Evolutionary conservation across 177 flowering plant species (phyloP), one percentile per base, ranked within the genome.

Genomic region (Vitis hybrid): DNA sequence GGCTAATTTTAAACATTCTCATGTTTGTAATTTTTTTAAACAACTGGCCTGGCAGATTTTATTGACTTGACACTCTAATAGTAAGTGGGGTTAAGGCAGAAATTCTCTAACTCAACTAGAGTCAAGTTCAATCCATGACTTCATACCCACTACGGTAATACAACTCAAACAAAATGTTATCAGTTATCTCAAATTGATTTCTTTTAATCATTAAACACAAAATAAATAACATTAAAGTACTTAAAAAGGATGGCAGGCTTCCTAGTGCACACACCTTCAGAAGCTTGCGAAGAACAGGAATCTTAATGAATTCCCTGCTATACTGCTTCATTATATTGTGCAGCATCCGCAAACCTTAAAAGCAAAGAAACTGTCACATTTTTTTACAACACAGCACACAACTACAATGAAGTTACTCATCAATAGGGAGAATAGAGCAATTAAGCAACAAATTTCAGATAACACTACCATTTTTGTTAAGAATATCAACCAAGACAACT

Each of bases 251-350:
- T 3, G 15, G 5, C 50, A 51, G 38, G 31, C 15, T 63, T 52
- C 7, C 18, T 3, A 65, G 49, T 28, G 6, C 3, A 66, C 72
- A 44, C 59, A 95, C 99, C 99, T 92, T 95, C 12, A 95, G 88
- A 81, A 95, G 94, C 85, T 94, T 95, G 68, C 99, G 88, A 68
- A 95, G 86, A 33, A 95, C 89, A 19, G 99, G 99, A 72, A 81
- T 93, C 83, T 83, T 94, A 56, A 78, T 88, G 61, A 85, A 90
- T 78, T 90, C 88, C 81, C 77, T 79, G 51, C 95, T 82, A 67
- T 84, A 91, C 71, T 87, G 88, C 83, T 94, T 95, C 90, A 95
- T 85, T 52, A 95, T 86, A 82, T 90, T 93, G 82, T 93, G 99
- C 51, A 95, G 83, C 98, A 93, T 95, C 75, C 84, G 92, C 80